Conservation (phyloP, 2,329 filamentous ascomycete species). For the Botryosphaeria dothidea region DNA sequence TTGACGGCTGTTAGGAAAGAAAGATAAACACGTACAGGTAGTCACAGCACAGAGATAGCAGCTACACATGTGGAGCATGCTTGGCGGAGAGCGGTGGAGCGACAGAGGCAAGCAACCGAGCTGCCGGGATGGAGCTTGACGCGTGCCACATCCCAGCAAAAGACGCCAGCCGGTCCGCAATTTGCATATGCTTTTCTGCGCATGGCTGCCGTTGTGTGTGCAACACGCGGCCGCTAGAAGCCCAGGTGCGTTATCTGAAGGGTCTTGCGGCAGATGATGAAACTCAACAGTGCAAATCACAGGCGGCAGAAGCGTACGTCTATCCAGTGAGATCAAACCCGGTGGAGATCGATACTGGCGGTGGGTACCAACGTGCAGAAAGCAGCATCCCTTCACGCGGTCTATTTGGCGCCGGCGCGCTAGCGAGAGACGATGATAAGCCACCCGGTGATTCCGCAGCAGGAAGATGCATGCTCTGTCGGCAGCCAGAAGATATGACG, state of each 20-base stretch:
- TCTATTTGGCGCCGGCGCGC: not conserved
- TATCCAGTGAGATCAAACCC: not conserved
- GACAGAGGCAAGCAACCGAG: not conserved
- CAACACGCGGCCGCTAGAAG: not conserved
- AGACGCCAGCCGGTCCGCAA: not conserved
- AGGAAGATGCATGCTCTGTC: not conserved
- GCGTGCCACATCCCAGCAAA: not conserved
- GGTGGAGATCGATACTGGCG: not conserved
- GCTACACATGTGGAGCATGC: not conserved
- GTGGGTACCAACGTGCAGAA: not conserved
- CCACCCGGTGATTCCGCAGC: conserved; percentile 5
- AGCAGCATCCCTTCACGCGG: not conserved
- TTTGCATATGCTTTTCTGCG: not conserved
- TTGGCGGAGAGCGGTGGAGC: not conserved
- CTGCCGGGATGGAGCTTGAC: not conserved
- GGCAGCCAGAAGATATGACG: not conserved
- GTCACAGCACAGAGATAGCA: not conserved
- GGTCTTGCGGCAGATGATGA: not conserved
- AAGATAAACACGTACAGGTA: not conserved
- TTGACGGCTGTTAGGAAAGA: not conserved
- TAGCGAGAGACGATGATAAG: conserved; percentile 1
- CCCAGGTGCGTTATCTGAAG: not conserved
- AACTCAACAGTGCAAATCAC: not conserved
- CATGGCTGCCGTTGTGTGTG: not conserved
- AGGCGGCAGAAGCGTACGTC: not conserved